Evolutionary conservation across 208 protist genomes (phyloP).

Genomic region (Trypanosoma caninum): DNA sequence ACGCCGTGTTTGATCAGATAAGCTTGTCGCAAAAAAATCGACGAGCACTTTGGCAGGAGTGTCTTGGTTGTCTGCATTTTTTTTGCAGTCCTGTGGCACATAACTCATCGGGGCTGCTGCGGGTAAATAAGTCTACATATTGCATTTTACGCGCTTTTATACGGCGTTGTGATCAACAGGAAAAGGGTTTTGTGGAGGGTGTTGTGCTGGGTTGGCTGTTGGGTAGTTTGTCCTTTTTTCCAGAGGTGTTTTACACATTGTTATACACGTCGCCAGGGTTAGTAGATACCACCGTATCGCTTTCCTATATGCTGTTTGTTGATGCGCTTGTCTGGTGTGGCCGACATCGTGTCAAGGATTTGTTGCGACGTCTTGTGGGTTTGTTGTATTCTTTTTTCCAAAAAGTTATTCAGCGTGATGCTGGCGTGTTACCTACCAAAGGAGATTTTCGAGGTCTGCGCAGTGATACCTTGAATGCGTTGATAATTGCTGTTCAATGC

Average conservation of each 20-base stretch:
- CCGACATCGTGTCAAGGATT: conserved; percentile 32
- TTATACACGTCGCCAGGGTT: not conserved
- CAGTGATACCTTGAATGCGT: conserved; percentile 12
- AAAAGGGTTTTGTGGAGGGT: conserved; percentile 45
- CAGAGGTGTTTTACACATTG: not conserved
- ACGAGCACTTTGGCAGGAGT: conserved; percentile 62
- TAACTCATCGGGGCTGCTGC: conserved; percentile 2
- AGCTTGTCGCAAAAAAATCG: conserved; percentile 33
- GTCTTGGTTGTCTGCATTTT: conserved; percentile 27
- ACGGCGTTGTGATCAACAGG: conserved; percentile 47
- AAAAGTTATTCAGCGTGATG: not conserved
- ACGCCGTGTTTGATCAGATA: conserved; percentile 58
- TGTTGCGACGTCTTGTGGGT: conserved; percentile 33
- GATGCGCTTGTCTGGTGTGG: conserved; percentile 53
- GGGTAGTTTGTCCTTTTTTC: not conserved
- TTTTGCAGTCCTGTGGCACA: conserved; percentile 30
- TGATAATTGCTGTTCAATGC: conserved; percentile 43
- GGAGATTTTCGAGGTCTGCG: not conserved
- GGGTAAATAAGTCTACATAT: conserved; percentile 32
- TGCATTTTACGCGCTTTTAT: conserved; percentile 40
- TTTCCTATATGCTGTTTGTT: conserved; percentile 31
- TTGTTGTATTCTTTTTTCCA: conserved; percentile 17
- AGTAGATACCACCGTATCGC: not conserved
- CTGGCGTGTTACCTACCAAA: not conserved
- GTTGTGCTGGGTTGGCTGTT: conserved; percentile 49